Evolutionary conservation across 1,284 basidiomycete genomes (phyloP).

Genomic region (Farysia itapuensis): DNA sequence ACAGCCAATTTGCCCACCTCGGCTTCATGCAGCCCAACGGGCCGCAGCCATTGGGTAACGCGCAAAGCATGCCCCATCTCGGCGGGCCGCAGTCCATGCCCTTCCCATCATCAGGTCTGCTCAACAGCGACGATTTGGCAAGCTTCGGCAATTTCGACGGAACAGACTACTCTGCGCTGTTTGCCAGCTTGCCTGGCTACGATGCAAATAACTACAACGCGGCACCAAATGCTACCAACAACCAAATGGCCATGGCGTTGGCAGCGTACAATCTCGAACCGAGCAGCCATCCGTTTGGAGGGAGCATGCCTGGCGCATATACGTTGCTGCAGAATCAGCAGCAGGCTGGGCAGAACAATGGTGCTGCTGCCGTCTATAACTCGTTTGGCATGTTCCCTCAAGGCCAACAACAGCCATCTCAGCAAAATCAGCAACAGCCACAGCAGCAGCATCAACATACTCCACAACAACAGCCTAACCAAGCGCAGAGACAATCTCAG

Average conservation of each 20-base stretch:
- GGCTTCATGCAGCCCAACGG: conserved; percentile 23
- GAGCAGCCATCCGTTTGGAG: conserved; percentile 41
- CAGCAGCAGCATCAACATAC: too few species aligned
- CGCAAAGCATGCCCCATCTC: conserved; percentile 40
- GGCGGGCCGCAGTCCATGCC: conserved; percentile 50
- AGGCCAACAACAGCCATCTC: not conserved
- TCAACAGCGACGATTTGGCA: conserved; percentile 10
- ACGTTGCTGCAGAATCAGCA: conserved; percentile 36
- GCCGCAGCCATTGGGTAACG: conserved; percentile 33
- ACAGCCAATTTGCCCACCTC: conserved; percentile 28
- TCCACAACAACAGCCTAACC: not conserved
- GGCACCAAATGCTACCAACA: conserved; percentile 8
- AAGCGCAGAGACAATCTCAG: conserved; percentile 7
- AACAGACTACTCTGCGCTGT: conserved; percentile 23
- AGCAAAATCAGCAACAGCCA: conserved; percentile 2
- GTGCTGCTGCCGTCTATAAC: not conserved
- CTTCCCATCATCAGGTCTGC: conserved; percentile 29
- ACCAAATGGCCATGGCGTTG: conserved; percentile 20
- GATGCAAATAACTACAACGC: conserved; percentile 14
- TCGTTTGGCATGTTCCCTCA: not conserved
- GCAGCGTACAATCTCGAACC: conserved; percentile 28
- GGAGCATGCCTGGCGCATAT: conserved; percentile 43
- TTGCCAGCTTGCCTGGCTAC: conserved; percentile 29
- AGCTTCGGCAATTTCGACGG: conserved; percentile 21
- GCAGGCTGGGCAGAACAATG: conserved; percentile 1